A percentile compares a stretch with the other conserved stretches of the same genome.
These are phyloP conservation scores for Anacardium occidentale DNA, from an alignment of 345 rosid genomes.

Conservation along the genomic window DNA sequence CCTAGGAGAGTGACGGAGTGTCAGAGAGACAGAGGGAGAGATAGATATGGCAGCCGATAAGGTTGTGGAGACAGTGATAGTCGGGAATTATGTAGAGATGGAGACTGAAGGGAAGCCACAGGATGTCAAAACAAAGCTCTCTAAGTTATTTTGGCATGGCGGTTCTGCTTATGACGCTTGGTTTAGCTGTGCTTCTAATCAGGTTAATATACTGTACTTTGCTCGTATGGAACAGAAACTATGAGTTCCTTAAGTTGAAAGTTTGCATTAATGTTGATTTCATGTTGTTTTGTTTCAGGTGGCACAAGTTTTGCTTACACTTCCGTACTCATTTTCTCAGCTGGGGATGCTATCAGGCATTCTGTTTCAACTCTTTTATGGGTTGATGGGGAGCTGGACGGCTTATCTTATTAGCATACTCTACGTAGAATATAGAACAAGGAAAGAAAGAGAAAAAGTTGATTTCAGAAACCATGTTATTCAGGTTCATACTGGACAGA, in stretches of 20 bases:
- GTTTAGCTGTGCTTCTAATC: conserved; percentile 99
- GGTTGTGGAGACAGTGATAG: conserved; percentile 84
- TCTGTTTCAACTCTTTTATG: conserved; percentile 91
- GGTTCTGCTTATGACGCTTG: conserved; percentile 98
- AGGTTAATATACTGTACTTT: conserved; percentile 37
- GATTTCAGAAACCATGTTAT: conserved; percentile 99
- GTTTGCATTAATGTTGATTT: not conserved
- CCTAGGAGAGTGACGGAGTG: not conserved
- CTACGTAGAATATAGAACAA: conserved; percentile 94
- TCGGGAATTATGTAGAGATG: conserved; percentile 93
- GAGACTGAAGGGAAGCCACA: conserved; percentile 69
- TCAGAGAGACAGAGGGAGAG: conserved; percentile 8
- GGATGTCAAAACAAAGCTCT: conserved; percentile 58
- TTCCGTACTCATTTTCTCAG: conserved; percentile 98
- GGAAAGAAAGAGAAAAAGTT: conserved; percentile 91
- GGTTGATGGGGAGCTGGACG: conserved; percentile 94
- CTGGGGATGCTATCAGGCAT: conserved; percentile 95
- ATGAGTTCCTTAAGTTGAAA: not conserved
- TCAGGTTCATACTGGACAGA: conserved; percentile 45
- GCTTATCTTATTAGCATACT: conserved; percentile 92
- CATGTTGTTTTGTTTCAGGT: conserved; percentile 46
- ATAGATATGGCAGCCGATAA: conserved; percentile 56
- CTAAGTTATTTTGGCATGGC: conserved; percentile 88
- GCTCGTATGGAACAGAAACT: not conserved
- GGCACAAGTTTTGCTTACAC: conserved; percentile 96